Evolutionary conservation across 2,329 filamentous ascomycete genomes (phyloP).

Genomic region (Venturia nashicola): DNA sequence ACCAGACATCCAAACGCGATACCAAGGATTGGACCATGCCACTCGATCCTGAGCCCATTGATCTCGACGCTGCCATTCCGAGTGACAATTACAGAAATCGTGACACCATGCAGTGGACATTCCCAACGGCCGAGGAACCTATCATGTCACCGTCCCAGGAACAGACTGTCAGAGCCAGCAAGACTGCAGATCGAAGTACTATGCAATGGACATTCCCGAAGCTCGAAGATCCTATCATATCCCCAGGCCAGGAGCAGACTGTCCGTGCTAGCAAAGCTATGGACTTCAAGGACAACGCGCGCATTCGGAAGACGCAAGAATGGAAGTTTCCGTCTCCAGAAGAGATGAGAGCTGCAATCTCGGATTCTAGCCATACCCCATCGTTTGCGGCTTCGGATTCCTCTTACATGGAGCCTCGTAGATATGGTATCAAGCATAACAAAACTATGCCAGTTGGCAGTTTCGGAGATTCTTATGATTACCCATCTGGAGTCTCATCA

Average conservation of each 20-base stretch:
- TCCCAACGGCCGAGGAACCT: constrained; percentile 28
- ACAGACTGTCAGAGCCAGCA: constrained; percentile 18
- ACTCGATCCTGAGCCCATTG: not conserved
- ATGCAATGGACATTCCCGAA: constrained; percentile 35
- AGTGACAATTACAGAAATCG: constrained; percentile 23
- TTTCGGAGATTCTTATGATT: constrained; percentile 15
- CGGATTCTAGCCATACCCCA: constrained; percentile 19
- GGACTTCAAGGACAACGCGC: constrained; percentile 7
- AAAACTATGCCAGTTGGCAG: constrained; percentile 27
- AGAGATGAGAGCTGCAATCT: constrained; percentile 16
- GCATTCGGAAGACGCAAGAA: constrained; percentile 6
- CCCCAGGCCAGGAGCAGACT: constrained; percentile 19
- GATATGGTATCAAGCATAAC: constrained; percentile 28
- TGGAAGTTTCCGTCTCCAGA: constrained; percentile 10
- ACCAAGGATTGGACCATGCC: constrained; percentile 39
- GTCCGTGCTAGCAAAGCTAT: constrained; percentile 21
- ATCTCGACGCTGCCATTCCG: not conserved
- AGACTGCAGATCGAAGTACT: constrained; percentile 18
- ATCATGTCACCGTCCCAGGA: constrained; percentile 22
- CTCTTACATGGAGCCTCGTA: constrained; percentile 15
- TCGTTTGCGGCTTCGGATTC: constrained; percentile 1
- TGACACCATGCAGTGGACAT: constrained; percentile 35
- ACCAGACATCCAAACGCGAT: constrained; percentile 23
- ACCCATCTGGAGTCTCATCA: constrained; percentile 21
- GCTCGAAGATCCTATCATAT: constrained; percentile 25